Evolutionary conservation across 805 yeast genomes (phyloP).

Genomic region (Monosporozyma aquatica): DNA sequence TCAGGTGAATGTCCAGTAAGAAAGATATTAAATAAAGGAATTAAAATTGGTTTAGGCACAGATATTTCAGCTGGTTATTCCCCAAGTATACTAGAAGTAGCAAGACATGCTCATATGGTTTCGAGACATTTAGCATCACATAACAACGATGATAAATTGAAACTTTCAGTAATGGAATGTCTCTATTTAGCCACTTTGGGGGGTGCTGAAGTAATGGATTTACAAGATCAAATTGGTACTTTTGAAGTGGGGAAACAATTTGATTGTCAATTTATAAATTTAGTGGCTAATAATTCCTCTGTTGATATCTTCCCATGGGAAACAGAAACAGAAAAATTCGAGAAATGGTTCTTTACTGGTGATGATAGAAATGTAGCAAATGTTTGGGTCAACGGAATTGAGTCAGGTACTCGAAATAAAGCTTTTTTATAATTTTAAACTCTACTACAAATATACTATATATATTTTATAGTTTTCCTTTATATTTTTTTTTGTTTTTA

Average conservation of each 20-base stretch:
- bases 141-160: conserved; percentile 31
- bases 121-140: conserved; percentile 64
- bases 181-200: conserved; percentile 79
- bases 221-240: conserved; percentile 52
- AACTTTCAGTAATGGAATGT: conserved; percentile 60
- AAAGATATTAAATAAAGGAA: conserved; percentile 50
- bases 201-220: conserved; percentile 69
- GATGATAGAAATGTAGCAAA: conserved; percentile 79
- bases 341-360: conserved; percentile 89
- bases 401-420: conserved; percentile 15
- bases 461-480: not conserved
- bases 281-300: conserved; percentile 43
- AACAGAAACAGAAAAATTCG: conserved; percentile 38
- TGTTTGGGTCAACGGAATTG: conserved; percentile 74
- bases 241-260: conserved; percentile 72
- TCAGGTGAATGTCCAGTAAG: conserved; percentile 85
- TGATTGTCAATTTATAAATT: conserved; percentile 73
- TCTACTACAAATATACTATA: no score
- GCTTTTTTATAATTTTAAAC: not conserved
- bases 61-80: conserved; percentile 74
- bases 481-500: not conserved
- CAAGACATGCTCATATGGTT: conserved; percentile 62
- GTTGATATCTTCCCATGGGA: conserved; percentile 77
- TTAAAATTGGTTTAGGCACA: conserved; percentile 75
- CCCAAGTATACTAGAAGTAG: conserved; percentile 53